A percentile compares a stretch with the other conserved stretches of the same genome.
Evolutionary conservation across 192 early-diverging fungal species (phyloP).

Genomic region (Geranomyces michiganensis): DNA sequence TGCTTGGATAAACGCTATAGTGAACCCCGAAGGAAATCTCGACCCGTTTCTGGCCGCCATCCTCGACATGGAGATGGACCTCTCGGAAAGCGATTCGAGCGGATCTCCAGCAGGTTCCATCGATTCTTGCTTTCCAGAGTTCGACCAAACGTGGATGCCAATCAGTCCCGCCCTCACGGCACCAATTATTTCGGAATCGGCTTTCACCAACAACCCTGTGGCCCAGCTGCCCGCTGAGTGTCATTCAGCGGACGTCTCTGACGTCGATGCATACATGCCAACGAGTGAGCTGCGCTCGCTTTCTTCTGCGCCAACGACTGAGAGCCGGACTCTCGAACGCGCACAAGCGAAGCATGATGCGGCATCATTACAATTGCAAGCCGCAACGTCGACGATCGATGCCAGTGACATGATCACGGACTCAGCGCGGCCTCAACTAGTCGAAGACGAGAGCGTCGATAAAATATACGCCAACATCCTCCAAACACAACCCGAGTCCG

Average conservation of each 20-base stretch:
- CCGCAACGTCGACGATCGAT: neutral
- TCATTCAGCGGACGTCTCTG: too few species aligned
- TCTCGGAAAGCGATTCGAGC: too few species aligned
- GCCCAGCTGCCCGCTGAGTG: too few species aligned
- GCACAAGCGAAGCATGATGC: neutral
- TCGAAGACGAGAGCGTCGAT: neutral
- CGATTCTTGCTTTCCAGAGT: too few species aligned
- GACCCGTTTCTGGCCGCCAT: neutral
- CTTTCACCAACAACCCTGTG: too few species aligned
- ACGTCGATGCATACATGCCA: neutral
- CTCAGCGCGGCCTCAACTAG: too few species aligned
- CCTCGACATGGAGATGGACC: neutral
- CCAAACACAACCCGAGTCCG: neutral
- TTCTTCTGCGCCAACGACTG: neutral
- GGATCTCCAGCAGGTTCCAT: too few species aligned
- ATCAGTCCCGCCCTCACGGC: too few species aligned
- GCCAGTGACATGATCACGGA: too few species aligned
- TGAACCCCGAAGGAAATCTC: neutral
- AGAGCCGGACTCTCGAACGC: neutral
- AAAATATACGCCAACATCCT: slow-evolving; percentile 1
- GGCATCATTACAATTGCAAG: neutral
- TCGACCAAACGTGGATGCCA: too few species aligned
- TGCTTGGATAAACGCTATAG: neutral
- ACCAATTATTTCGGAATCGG: too few species aligned
- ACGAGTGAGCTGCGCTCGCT: neutral